Conservation (phyloP, 2,329 filamentous ascomycete species). For the Monosporascus sp. region DNA sequence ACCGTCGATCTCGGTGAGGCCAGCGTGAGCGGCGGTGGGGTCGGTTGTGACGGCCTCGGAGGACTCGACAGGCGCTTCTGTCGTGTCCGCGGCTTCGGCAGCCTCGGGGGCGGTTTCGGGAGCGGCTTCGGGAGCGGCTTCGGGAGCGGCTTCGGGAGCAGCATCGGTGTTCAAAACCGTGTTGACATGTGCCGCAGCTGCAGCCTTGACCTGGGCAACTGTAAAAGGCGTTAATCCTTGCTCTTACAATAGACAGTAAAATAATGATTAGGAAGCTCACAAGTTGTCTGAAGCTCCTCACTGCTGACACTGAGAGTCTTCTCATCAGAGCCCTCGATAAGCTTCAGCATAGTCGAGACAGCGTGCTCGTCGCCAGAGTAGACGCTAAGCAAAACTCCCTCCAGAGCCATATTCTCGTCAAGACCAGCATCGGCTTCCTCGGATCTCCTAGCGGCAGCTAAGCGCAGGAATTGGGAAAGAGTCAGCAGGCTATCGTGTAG, state of each 20-base stretch:
- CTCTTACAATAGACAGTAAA: conserved; percentile 2
- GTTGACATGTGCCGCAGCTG: conserved; percentile 44
- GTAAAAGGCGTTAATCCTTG: conserved; percentile 12
- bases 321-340: conserved; percentile 68
- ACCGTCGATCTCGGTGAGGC: conserved; percentile 61
- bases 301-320: conserved; percentile 59
- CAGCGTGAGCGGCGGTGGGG: conserved; percentile 61
- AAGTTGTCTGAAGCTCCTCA: conserved; percentile 62
- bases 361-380: conserved; percentile 74
- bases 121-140: conserved; percentile 24
- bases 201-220: conserved; percentile 57
- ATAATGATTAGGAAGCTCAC: conserved; percentile 42
- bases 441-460: conserved; percentile 69
- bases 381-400: conserved; percentile 71
- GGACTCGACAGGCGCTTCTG: conserved; percentile 25
- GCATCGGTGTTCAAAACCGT: conserved; percentile 26
- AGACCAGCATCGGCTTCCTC: conserved; percentile 59
- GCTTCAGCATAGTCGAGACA: conserved; percentile 68
- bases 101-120: conserved; percentile 27
- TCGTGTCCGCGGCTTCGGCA: conserved; percentile 27
- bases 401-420: conserved; percentile 75
- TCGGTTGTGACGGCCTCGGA: conserved; percentile 44
- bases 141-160: conserved; percentile 26
- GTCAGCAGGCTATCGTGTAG: conserved; percentile 62
- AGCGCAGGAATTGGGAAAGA: conserved; percentile 73